Percentiles rank a stretch among this genome's conserved stretches.
Evolutionary conservation across 352 stramenopile genomes (phyloP).

Genomic region (Nothophytophthora sp.): DNA sequence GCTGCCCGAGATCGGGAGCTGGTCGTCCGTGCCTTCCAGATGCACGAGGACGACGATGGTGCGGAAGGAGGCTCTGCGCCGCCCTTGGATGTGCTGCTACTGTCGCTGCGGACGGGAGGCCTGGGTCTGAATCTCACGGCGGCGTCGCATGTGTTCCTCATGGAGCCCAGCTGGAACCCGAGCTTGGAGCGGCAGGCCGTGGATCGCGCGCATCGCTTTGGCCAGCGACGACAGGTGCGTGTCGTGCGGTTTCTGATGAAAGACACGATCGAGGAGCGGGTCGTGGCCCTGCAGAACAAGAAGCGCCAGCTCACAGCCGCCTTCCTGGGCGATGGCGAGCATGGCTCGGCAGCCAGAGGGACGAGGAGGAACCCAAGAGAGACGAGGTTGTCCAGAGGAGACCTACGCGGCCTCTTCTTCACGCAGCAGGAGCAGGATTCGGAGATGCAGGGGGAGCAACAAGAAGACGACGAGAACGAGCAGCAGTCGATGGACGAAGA

Average conservation of each 20-base stretch:
- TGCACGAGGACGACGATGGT: conserved; percentile 28
- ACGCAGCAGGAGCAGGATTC: conserved; percentile 25
- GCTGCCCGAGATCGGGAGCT: conserved; percentile 58
- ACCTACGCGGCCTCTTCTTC: conserved; percentile 54
- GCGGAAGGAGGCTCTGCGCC: conserved; percentile 13
- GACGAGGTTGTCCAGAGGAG: conserved; percentile 38
- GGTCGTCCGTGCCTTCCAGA: conserved; percentile 60
- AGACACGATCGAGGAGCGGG: conserved; percentile 90
- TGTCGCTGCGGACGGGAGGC: conserved; percentile 88
- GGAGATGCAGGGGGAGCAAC: conserved; percentile 1
- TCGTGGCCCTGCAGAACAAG: conserved; percentile 87
- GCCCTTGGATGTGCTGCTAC: conserved; percentile 76
- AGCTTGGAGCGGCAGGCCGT: conserved; percentile 91
- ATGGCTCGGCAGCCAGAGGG: conserved; percentile 10
- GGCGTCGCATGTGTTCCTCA: conserved; percentile 92
- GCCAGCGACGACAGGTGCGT: conserved; percentile 67
- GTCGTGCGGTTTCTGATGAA: conserved; percentile 88
- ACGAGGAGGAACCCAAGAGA: conserved; percentile 27
- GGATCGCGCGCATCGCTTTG: conserved; percentile 88
- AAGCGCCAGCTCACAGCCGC: conserved; percentile 81
- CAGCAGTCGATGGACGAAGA: conserved; percentile 1
- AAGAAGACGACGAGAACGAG: no score
- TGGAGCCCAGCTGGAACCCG: conserved; percentile 93
- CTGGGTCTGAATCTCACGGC: conserved; percentile 93
- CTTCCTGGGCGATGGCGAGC: conserved; percentile 58